Percentiles rank a stretch among this genome's conserved stretches.
Conservation (phyloP, 1,139 yeast species). For the Saccharomyces hybrid region DNA sequence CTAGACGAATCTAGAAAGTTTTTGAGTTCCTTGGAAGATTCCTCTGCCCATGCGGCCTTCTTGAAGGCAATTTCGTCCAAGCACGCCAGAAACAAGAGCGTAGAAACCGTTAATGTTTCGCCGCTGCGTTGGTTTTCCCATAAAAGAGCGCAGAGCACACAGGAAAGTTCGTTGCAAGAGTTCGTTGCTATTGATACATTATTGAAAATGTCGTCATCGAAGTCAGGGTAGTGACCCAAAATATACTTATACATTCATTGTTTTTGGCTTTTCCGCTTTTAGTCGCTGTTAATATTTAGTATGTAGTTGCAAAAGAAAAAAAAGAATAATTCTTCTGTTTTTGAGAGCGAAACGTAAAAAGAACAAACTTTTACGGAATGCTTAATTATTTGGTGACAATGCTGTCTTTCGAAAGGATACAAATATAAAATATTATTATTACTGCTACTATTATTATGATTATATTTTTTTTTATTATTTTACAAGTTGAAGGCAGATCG, state of each 20-base stretch:
- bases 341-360: background rate
- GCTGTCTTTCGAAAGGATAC: background rate
- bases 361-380: background rate
- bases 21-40: background rate
- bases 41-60: background rate
- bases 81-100: background rate
- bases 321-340: background rate
- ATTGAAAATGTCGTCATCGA: background rate
- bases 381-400: background rate
- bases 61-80: background rate
- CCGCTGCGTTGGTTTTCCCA: background rate
- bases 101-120: background rate
- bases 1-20: background rate
- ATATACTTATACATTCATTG: background rate
- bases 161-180: background rate
- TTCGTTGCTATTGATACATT: background rate
- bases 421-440: background rate
- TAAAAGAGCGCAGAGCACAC: background rate
- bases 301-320: background rate
- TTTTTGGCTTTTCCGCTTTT: background rate
- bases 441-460: background rate
- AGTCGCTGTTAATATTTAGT: background rate
- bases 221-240: background rate
- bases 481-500: background rate
- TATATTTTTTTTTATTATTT: background rate